phyloP scores from a whole-genome alignment of 371 early-diverging fungal genomes.

The Mucor plumbeus region DNA sequence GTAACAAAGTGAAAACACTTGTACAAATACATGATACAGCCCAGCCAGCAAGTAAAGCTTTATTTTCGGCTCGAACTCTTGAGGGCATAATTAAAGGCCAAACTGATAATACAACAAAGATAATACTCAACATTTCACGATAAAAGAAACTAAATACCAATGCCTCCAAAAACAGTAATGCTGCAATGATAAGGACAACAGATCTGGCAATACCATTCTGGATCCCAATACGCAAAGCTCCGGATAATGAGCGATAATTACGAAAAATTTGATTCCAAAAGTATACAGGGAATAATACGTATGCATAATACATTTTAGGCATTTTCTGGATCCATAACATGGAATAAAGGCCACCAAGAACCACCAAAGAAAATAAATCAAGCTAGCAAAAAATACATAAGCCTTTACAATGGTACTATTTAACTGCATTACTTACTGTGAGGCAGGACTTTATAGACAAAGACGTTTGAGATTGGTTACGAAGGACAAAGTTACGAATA shows the following conservation, averaged over 20 bases:
- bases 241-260: slow-evolving; percentile 31
- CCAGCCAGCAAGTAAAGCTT: slow-evolving; percentile 62
- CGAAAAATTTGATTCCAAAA: slow-evolving; percentile 81
- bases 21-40: slow-evolving; percentile 67
- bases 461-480: not conserved
- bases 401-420: not conserved
- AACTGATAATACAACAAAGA: slow-evolving; percentile 52
- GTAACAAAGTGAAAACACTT: slow-evolving; percentile 84
- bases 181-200: slow-evolving; percentile 36
- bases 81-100: slow-evolving; percentile 73
- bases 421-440: slow-evolving; percentile 6
- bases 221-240: slow-evolving; percentile 33
- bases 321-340: slow-evolving; percentile 76
- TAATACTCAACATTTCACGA: slow-evolving; percentile 64
- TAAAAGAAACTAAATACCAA: slow-evolving; percentile 82
- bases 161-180: slow-evolving; percentile 65
- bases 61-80: slow-evolving; percentile 45
- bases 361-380: slow-evolving; percentile 42
- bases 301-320: slow-evolving; percentile 85
- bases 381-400: slow-evolving; percentile 35
- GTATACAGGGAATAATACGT: slow-evolving; percentile 82
- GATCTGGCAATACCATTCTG: slow-evolving; percentile 14
- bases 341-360: slow-evolving; percentile 46
- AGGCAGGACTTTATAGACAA: slow-evolving; percentile 12
- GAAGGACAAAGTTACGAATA: slow-evolving; percentile 51